Evolutionary conservation across 306 rosid genomes (phyloP).

Genomic region (Castanea sativa): DNA sequence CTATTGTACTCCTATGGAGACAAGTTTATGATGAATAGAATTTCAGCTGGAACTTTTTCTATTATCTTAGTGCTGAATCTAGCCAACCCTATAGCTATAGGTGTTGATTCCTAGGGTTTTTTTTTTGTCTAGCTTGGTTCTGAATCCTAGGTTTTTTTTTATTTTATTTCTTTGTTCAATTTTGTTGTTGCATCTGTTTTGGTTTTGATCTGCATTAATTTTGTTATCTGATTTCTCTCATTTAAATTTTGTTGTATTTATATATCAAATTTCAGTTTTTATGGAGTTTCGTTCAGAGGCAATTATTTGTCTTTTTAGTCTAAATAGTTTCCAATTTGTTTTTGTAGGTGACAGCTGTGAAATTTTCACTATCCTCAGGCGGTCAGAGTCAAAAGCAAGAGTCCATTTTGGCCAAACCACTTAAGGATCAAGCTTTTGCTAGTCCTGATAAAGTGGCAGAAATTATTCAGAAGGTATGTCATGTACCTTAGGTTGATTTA

Average conservation of each 20-base stretch:
- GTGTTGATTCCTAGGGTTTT: no score
- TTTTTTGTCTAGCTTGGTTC: no score
- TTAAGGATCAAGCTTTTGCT: slow-evolving; percentile 93
- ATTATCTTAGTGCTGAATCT: no score
- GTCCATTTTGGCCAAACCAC: slow-evolving; percentile 73
- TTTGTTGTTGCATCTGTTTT: no score
- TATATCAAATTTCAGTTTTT: neutral
- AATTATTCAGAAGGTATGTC: slow-evolving; percentile 79
- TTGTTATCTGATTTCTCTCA: neutral
- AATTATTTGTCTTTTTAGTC: neutral
- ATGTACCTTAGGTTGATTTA: neutral
- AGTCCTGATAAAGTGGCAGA: slow-evolving; percentile 94
- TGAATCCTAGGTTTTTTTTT: no score
- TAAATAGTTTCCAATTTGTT: slow-evolving; percentile 14
- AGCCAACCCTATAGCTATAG: no score
- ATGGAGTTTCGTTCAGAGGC: neutral
- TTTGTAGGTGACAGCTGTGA: slow-evolving; percentile 88
- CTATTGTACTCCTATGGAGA: no score
- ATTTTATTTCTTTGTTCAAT: no score
- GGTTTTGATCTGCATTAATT: no score
- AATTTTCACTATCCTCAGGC: slow-evolving; percentile 77
- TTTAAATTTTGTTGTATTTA: neutral
- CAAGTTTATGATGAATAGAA: no score
- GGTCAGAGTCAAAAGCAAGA: slow-evolving; percentile 72
- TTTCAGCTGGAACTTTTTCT: no score